Evolutionary conservation across 106 monocot species (phyloP).

Genomic region (Phalaenopsis aphrodite): DNA sequence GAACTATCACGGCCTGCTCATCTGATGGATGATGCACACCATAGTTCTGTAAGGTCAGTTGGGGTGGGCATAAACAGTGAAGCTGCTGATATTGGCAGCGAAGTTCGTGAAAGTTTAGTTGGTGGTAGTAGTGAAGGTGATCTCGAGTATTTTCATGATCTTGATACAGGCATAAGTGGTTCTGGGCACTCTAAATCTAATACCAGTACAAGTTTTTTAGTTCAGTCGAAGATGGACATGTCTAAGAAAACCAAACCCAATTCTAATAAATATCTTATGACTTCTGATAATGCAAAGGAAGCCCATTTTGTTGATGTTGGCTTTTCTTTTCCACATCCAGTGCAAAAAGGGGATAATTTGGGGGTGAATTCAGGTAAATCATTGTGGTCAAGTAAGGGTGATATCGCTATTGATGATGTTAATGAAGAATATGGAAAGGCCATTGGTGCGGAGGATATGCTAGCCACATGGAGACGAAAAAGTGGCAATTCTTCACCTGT

Average conservation of each 20-base stretch:
- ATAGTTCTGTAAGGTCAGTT: constrained; percentile 90
- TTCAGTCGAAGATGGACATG: constrained; percentile 31
- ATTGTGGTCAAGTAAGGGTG: constrained; percentile 36
- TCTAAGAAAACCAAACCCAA: constrained; percentile 31
- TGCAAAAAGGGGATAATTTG: constrained; percentile 25
- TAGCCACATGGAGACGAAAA: constrained; percentile 53
- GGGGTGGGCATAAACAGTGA: constrained; percentile 96
- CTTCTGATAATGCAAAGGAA: constrained; percentile 24
- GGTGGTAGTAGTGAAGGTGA: constrained; percentile 90
- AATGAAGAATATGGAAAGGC: constrained; percentile 36
- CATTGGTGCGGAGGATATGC: constrained; percentile 48
- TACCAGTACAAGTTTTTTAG: constrained; percentile 16
- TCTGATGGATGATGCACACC: constrained; percentile 72
- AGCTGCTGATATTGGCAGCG: constrained; percentile 88
- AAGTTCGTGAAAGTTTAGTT: constrained; percentile 76
- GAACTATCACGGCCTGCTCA: constrained; percentile 41
- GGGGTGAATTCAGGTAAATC: constrained; percentile 35
- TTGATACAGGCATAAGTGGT: constrained; percentile 36
- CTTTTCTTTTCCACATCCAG: constrained; percentile 80
- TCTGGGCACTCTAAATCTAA: constrained; percentile 32
- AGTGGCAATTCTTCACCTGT: constrained; percentile 52
- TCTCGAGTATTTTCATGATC: constrained; percentile 59
- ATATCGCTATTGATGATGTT: constrained; percentile 18
- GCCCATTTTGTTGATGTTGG: constrained; percentile 42
- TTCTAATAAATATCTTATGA: constrained; percentile 29